phyloP scores from a whole-genome alignment of 768 basidiomycete genomes.

The Russula emetica region DNA sequence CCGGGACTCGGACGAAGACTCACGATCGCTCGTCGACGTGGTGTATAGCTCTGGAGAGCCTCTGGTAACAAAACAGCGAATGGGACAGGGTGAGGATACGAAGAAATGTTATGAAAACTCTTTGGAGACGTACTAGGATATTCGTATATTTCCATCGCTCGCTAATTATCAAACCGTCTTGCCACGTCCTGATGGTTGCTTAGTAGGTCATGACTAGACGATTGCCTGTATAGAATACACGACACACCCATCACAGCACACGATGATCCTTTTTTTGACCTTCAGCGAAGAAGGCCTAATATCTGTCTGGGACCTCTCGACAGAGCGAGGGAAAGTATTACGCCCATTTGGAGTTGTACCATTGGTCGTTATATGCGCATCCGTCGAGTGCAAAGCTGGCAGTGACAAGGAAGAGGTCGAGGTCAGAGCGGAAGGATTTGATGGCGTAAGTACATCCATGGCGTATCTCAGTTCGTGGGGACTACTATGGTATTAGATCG shows the following conservation, averaged over 20 bases:
- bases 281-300: not conserved
- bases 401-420: not conserved
- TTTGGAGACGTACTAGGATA: conserved; percentile 30
- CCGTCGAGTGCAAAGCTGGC: not conserved
- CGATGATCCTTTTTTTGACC: conserved; percentile 45
- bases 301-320: conserved; percentile 17
- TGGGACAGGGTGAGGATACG: not conserved
- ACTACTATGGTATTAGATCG: not conserved
- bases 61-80: conserved; percentile 23
- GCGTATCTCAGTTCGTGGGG: not conserved
- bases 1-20: conserved; percentile 7
- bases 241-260: conserved; percentile 72
- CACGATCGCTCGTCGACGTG: conserved; percentile 35
- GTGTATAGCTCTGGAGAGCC: conserved; percentile 34
- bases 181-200: conserved; percentile 54
- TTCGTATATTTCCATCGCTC: conserved; percentile 36
- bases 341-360: conserved; percentile 1
- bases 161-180: conserved; percentile 45
- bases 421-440: not conserved
- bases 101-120: not conserved
- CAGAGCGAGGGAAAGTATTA: not conserved
- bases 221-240: not conserved
- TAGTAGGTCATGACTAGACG: not conserved
- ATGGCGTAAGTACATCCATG: not conserved
- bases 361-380: not conserved